A percentile compares a stretch with the other conserved stretches of the same genome.
Conservation (phyloP, 345 rosid genomes). For the Combretum micranthum region DNA sequence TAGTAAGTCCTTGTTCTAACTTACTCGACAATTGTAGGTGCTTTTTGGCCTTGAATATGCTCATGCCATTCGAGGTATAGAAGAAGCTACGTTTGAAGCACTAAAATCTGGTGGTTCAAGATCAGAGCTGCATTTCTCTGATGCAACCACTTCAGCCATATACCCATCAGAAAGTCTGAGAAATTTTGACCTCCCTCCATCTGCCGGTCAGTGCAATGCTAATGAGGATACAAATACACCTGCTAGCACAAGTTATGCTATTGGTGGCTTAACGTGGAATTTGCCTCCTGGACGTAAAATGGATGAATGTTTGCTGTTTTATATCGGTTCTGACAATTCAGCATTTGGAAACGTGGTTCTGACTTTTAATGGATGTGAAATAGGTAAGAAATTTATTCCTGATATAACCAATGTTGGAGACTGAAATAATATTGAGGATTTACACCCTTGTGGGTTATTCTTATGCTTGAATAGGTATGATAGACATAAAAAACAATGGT, state of each 20-base stretch:
- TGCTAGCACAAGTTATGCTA: constrained; percentile 25
- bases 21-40: constrained; percentile 34
- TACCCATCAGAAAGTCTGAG: constrained; percentile 31
- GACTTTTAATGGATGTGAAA: constrained; percentile 73
- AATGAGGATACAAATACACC: constrained; percentile 16
- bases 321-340: constrained; percentile 72
- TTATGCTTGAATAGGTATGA: too few relatives aligned
- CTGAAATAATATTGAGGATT: too few relatives aligned
- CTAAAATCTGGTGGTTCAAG: constrained; percentile 15
- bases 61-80: constrained; percentile 41
- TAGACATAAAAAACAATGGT: too few relatives aligned
- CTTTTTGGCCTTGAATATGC: constrained; percentile 90
- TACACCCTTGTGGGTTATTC: too few relatives aligned
- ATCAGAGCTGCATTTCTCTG: constrained; percentile 33
- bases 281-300: constrained; percentile 49
- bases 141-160: constrained; percentile 42
- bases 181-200: constrained; percentile 16
- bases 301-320: constrained; percentile 65
- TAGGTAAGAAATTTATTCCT: constrained; percentile 38
- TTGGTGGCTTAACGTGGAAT: constrained; percentile 82
- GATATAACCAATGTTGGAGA: too few relatives aligned
- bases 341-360: constrained; percentile 79
- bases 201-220: constrained; percentile 12
- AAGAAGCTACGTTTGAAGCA: constrained; percentile 35
- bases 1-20: too few relatives aligned